phyloP scores from a whole-genome alignment of 495 filamentous ascomycete species.

The Recurvomyces mirabilis region DNA sequence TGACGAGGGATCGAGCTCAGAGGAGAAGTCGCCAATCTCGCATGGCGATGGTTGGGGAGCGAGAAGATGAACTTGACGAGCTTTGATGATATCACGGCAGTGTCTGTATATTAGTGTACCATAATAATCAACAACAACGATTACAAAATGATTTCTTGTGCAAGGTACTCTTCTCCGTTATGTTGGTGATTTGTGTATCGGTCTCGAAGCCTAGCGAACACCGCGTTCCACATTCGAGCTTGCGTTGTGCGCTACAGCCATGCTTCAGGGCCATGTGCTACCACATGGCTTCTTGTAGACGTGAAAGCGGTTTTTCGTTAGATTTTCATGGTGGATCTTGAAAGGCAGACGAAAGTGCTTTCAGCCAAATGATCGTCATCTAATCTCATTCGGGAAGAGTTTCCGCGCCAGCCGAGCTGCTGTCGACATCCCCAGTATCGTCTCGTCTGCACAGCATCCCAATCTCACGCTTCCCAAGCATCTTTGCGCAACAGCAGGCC shows the following conservation, averaged over 20 bases:
- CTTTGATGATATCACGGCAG: not conserved
- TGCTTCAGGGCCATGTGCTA: too few relatives aligned
- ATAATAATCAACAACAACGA: not conserved
- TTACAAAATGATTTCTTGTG: too few relatives aligned
- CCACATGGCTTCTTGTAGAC: too few relatives aligned
- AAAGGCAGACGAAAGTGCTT: too few relatives aligned
- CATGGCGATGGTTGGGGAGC: not conserved
- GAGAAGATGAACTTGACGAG: not conserved
- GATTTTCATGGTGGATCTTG: too few relatives aligned
- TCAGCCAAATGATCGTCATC: too few relatives aligned
- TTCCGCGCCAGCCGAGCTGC: not conserved
- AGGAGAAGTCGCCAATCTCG: not conserved
- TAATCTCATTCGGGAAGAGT: not conserved
- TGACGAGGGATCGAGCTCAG: not conserved
- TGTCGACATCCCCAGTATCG: not conserved
- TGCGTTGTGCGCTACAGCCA: too few relatives aligned
- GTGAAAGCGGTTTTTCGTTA: too few relatives aligned
- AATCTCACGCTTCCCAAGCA: not conserved
- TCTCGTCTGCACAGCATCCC: too few relatives aligned
- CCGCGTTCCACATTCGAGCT: too few relatives aligned
- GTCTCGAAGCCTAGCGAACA: too few relatives aligned
- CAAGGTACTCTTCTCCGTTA: not conserved
- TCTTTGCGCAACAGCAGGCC: not conserved
- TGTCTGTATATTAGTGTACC: constrained; percentile 5
- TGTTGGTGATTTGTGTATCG: not conserved